Evolutionary conservation across 169 alveolate genomes (phyloP), one percentile per base, ranked within the genome.

Genomic region (Ichthyophthirius multifiliis): DNA sequence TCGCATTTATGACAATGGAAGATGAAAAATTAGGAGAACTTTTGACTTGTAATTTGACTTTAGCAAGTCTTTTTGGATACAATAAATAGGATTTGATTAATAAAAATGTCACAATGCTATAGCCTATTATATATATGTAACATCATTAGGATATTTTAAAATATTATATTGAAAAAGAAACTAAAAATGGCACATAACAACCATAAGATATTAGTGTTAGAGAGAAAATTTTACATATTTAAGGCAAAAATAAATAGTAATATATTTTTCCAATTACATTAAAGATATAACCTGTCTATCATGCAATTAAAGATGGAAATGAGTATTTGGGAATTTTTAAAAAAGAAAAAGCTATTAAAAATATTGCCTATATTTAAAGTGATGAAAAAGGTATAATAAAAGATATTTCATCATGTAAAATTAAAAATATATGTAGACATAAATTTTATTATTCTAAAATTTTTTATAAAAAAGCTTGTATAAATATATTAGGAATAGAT

Each of bases 291-390:
- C 84, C 84, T n/a, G 75, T 78, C 13, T 78, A 63, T 34, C 84
- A 78, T 44, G 84, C 73, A 4, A 43, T 78, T 16, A 78, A 78
- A 31, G 84, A 78, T 41, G 84, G 84, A 4, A 75, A 64, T 31
- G 84, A 78, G 16, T 78, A 64, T 44, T 62, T 78, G n/a, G 84
- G 74, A 23, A 78, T 75, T 3, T 78, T 78, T 20, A 78, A 67
- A 34, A 78, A 65, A 34, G 84, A 78, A 65, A 78, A 78, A 37
- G 65, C 45, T 30, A 64, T 78, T 4, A 78, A 78, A 34, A 75
- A 78, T 35, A 27, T 44, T 27, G 84, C 84, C 13, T 78, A 78
- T 44, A 31, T 67, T 2, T 31, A 64, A 16, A 47, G 77, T 16
- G 65, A 65, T 45, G 32, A n/a, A 0, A 78, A 78, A 6, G 34